Evolutionary conservation across 1,139 yeast genomes (phyloP).

Genomic region (Suhomyces bribrorum): DNA sequence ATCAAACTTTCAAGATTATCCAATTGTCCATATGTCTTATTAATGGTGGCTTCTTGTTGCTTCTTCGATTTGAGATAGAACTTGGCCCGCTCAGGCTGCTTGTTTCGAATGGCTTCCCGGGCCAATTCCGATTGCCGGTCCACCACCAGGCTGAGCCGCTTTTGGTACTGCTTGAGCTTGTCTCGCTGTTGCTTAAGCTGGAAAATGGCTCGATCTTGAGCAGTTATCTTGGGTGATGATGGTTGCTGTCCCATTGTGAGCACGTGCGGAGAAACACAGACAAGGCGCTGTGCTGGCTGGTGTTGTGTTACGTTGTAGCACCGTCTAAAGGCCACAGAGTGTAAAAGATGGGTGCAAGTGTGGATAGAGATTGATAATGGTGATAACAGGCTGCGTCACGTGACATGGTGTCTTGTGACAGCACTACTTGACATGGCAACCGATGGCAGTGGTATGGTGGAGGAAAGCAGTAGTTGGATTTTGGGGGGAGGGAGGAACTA

Average conservation of each 20-base stretch:
- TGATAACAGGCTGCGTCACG: neutral
- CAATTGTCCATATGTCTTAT: slow-evolving; percentile 73
- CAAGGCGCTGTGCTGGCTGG: neutral
- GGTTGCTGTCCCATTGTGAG: slow-evolving; percentile 45
- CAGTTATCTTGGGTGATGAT: slow-evolving; percentile 62
- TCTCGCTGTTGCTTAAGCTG: slow-evolving; percentile 89
- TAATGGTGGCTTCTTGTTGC: slow-evolving; percentile 71
- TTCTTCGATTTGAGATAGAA: slow-evolving; percentile 74
- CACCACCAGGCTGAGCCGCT: slow-evolving; percentile 56
- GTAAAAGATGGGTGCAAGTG: no score
- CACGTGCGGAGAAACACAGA: neutral
- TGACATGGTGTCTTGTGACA: neutral
- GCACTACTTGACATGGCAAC: neutral
- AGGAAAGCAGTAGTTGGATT: no score
- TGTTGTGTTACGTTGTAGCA: no score
- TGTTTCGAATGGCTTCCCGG: slow-evolving; percentile 51
- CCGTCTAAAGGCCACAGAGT: no score
- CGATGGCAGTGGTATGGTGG: no score
- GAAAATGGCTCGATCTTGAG: slow-evolving; percentile 81
- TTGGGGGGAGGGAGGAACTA: no score
- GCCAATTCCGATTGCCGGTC: slow-evolving; percentile 62
- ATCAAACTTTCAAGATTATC: slow-evolving; percentile 74
- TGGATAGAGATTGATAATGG: neutral
- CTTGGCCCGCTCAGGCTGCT: slow-evolving; percentile 62
- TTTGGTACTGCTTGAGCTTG: slow-evolving; percentile 73